Conservation (phyloP, 495 filamentous ascomycete species). For the Neurospora sp. region DNA sequence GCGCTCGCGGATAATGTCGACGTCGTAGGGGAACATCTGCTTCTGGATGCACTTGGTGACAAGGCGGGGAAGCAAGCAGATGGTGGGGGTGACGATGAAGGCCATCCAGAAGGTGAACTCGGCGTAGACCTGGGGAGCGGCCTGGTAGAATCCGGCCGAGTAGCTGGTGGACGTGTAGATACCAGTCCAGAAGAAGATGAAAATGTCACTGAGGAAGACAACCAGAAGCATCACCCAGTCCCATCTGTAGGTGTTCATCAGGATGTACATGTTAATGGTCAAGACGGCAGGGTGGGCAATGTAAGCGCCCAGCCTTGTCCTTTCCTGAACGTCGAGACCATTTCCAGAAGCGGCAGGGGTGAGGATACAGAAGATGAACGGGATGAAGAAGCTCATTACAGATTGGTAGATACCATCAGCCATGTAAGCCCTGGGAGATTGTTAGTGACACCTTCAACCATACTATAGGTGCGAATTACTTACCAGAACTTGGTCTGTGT, state of each 20-base stretch:
- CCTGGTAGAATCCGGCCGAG: slow-evolving; percentile 62
- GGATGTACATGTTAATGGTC: slow-evolving; percentile 84
- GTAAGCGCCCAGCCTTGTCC: slow-evolving; percentile 71
- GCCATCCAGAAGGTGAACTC: slow-evolving; percentile 79
- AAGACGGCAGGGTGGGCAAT: slow-evolving; percentile 70
- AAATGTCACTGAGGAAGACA: slow-evolving; percentile 65
- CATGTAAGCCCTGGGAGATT: slow-evolving; percentile 74
- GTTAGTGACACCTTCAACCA: slow-evolving; percentile 4
- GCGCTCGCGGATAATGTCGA: slow-evolving; percentile 95
- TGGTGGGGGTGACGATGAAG: slow-evolving; percentile 59
- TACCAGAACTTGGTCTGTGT: slow-evolving; percentile 96
- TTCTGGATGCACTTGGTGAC: slow-evolving; percentile 80
- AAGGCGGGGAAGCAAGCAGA: slow-evolving; percentile 80
- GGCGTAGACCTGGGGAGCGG: slow-evolving; percentile 68
- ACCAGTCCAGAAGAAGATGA: slow-evolving; percentile 96
- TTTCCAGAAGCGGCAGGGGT: slow-evolving; percentile 56
- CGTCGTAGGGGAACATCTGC: slow-evolving; percentile 80
- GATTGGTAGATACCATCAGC: slow-evolving; percentile 90
- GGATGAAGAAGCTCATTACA: slow-evolving; percentile 83
- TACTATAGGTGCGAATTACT: slow-evolving; percentile 11
- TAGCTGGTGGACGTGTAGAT: slow-evolving; percentile 66
- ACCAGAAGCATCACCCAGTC: slow-evolving; percentile 89
- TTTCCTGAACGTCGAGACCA: slow-evolving; percentile 64
- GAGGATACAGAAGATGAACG: slow-evolving; percentile 63
- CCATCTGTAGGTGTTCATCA: slow-evolving; percentile 95